These are phyloP conservation scores for Mortierella sp. DNA, from an alignment of 371 early-diverging fungal species.

Conservation along the genomic window DNA sequence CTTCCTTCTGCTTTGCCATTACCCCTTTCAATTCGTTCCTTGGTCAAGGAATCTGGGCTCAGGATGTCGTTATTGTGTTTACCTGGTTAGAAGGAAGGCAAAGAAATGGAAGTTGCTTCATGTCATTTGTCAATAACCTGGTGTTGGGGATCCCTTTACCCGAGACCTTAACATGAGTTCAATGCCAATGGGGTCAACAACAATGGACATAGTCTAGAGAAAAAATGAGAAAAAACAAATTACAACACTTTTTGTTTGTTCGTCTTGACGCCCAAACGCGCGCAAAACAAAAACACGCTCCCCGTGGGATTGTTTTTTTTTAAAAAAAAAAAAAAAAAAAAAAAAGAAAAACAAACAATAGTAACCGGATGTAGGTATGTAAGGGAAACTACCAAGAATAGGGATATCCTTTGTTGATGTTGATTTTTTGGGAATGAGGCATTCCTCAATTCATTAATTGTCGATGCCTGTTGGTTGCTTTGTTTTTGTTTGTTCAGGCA, in stretches of 20 bases:
- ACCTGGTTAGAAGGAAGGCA: neutral
- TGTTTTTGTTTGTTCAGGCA: neutral
- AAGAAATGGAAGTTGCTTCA: neutral
- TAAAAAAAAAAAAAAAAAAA: neutral
- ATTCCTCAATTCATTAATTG: neutral
- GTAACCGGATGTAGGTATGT: neutral
- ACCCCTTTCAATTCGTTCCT: neutral
- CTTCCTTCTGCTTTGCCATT: neutral
- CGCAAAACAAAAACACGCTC: neutral
- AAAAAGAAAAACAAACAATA: neutral
- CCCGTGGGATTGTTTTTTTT: constrained; percentile 5
- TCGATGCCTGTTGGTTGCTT: neutral
- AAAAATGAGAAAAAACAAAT: neutral
- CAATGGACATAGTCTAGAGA: neutral
- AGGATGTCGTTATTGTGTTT: neutral
- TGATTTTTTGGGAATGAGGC: too few species aligned
- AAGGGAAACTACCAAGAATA: neutral
- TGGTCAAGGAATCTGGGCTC: neutral
- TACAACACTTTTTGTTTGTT: neutral
- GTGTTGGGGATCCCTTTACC: too few species aligned
- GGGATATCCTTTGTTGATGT: neutral
- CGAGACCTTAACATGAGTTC: too few species aligned
- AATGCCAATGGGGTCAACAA: too few species aligned
- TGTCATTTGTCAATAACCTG: neutral
- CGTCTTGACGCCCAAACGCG: neutral